phyloP scores from a whole-genome alignment of 805 yeast genomes.

The Candida sithepensis region DNA sequence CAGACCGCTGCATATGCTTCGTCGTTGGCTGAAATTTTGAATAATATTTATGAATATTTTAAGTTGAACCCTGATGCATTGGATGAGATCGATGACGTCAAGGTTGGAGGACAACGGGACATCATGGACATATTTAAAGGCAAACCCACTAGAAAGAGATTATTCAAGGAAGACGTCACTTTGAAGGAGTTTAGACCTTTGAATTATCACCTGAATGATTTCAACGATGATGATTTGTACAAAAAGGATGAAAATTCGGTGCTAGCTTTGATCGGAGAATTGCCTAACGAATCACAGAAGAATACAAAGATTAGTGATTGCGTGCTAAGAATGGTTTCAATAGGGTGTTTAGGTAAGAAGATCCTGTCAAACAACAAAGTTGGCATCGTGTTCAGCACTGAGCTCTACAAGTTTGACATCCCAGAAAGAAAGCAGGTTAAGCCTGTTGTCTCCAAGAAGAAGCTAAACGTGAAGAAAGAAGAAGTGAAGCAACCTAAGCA shows the following conservation, averaged over 20 bases:
- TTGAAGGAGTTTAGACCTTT: conserved; percentile 59
- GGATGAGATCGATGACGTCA: conserved; percentile 3
- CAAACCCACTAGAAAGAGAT: conserved; percentile 47
- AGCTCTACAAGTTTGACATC: conserved; percentile 8
- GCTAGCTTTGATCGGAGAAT: conserved; percentile 33
- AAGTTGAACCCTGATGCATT: conserved; percentile 7
- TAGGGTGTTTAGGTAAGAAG: conserved; percentile 31
- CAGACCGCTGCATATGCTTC: conserved; percentile 17
- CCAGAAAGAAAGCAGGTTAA: conserved; percentile 7
- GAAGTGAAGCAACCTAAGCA: neutral
- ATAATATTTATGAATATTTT: conserved; percentile 16
- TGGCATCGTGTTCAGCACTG: conserved; percentile 27
- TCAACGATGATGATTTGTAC: conserved; percentile 51
- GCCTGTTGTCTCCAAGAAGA: neutral
- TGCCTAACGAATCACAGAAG: conserved; percentile 22
- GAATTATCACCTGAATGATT: conserved; percentile 53
- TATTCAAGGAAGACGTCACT: conserved; percentile 62
- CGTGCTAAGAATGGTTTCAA: conserved; percentile 30
- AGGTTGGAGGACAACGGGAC: neutral
- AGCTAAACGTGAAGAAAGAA: neutral
- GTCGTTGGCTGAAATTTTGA: conserved; percentile 19
- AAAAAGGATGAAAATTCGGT: conserved; percentile 27
- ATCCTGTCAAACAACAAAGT: conserved; percentile 25
- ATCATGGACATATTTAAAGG: conserved; percentile 9
- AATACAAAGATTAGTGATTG: conserved; percentile 32